Evolutionary conservation across 225 moss, liverwort and hornwort species (phyloP), one percentile per base, ranked within the genome.

Genomic region (Rhytidiadelphus loreus): DNA sequence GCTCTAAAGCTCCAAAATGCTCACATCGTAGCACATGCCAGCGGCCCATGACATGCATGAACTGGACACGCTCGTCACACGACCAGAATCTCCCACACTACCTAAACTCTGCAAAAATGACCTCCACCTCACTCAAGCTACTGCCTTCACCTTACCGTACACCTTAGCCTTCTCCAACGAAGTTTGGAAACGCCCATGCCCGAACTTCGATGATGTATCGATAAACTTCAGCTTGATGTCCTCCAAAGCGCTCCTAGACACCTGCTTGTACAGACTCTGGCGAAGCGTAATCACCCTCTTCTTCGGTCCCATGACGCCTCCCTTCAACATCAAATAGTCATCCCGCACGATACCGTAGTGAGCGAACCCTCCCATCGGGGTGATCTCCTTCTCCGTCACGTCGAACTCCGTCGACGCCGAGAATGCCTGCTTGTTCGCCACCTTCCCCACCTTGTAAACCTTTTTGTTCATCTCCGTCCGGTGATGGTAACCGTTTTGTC

Each of bases 401-500:
- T 97, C 96, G 78, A 93, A 97, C 39, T 97, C 97, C 12, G 95
- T 97, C 29, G 91, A 87, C 5, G 96, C 95, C 44, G 89, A 91
- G 68, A 96, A 95, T 4, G 95, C 92, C 12, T 80, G 68, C 44
- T 93, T 89, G n/a, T 89, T 85, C 5, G 50, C 86, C 15, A 92
- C 87, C 88, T 96, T 97, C 6, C 95, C 97, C 30, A 97, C 92
- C 93, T 91, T 91, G 88, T 91, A 91, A 63, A 91, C 88, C 88
- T 91, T 89, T 78, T 91, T 91, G 72, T 91, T 89, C 91, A 91
- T 91, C 90, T 97, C 95, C 25, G 95, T 93, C 14, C 94, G 94
- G 73, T 97, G 96, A 48, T 97, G 96, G 70, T 96, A 96, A 22
- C 96, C 95, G 33, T 96, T 97, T 88, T 97, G 97, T 73, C 96